A percentile compares a stretch with the other conserved stretches of the same genome.
Evolutionary conservation across 345 rosid genomes (phyloP).

Genomic region (Dimocarpus longan): DNA sequence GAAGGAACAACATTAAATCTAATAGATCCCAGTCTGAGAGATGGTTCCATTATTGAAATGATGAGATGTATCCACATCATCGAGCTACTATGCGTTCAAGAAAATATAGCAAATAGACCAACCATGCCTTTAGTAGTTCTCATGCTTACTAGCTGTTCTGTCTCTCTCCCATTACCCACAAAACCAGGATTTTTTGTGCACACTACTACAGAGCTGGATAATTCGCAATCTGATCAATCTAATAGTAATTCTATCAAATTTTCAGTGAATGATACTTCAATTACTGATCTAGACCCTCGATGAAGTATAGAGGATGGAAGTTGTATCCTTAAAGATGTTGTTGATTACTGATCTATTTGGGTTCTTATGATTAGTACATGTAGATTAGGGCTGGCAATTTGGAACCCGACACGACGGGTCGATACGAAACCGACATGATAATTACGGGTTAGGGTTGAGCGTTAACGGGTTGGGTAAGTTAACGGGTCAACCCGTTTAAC

Average conservation of each 20-base stretch:
- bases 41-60: constrained; percentile 26
- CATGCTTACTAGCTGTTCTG: constrained; percentile 38
- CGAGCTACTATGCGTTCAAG: constrained; percentile 47
- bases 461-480: no score
- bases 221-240: background rate
- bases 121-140: constrained; percentile 34
- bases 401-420: no score
- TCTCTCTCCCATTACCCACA: constrained; percentile 33
- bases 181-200: constrained; percentile 27
- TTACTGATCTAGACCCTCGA: background rate
- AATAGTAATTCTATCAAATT: background rate
- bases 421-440: no score
- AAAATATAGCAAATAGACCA: constrained; percentile 33
- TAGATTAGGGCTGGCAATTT: no score
- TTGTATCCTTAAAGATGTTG: no score
- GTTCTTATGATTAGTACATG: no score
- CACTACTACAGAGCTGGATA: background rate
- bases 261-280: background rate
- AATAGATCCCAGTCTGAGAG: constrained; percentile 28
- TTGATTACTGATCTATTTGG: no score
- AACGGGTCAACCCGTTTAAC: no score
- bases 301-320: no score
- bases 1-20: constrained; percentile 36
- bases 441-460: no score
- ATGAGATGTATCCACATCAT: constrained; percentile 44